Percentiles rank a stretch among this genome's conserved stretches.
phyloP scores from a whole-genome alignment of 129 eudicot species.

The Cynara cardunculus region DNA sequence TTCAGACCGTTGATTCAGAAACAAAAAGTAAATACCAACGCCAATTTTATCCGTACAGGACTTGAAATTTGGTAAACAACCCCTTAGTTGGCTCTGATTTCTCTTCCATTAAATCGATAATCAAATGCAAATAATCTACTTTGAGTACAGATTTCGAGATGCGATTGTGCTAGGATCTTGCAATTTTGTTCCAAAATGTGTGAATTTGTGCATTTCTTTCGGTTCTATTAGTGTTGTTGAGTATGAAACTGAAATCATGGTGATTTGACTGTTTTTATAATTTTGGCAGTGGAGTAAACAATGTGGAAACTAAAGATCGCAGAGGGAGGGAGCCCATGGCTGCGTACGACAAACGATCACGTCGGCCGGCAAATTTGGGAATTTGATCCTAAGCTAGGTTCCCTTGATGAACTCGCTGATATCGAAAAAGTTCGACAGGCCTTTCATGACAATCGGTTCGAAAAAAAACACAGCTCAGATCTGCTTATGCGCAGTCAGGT shows the following conservation, averaged over 20 bases:
- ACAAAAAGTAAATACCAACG: too few relatives aligned
- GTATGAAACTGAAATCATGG: not conserved
- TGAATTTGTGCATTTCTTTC: not conserved
- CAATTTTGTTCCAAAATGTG: slow-evolving; percentile 8
- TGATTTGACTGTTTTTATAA: slow-evolving; percentile 8
- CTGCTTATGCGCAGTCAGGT: slow-evolving; percentile 92
- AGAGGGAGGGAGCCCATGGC: slow-evolving; percentile 76
- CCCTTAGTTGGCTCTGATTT: not conserved
- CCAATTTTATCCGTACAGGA: too few relatives aligned
- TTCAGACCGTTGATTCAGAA: too few relatives aligned
- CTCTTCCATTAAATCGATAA: slow-evolving; percentile 15
- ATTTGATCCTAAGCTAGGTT: slow-evolving; percentile 64
- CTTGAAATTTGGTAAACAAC: too few relatives aligned
- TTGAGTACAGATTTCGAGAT: not conserved
- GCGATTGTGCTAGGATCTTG: slow-evolving; percentile 1
- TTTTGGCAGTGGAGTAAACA: slow-evolving; percentile 19
- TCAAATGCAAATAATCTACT: slow-evolving; percentile 11
- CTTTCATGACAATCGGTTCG: slow-evolving; percentile 54
- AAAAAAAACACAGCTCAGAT: slow-evolving; percentile 80
- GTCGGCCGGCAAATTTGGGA: slow-evolving; percentile 85
- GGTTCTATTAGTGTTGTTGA: slow-evolving; percentile 10
- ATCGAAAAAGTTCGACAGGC: slow-evolving; percentile 56
- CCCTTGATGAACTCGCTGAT: slow-evolving; percentile 62
- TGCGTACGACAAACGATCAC: slow-evolving; percentile 63
- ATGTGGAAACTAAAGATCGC: slow-evolving; percentile 86